These are phyloP conservation scores for Talaromyces sp. DNA, from an alignment of 2,329 filamentous ascomycete genomes.

Conservation along the genomic window DNA sequence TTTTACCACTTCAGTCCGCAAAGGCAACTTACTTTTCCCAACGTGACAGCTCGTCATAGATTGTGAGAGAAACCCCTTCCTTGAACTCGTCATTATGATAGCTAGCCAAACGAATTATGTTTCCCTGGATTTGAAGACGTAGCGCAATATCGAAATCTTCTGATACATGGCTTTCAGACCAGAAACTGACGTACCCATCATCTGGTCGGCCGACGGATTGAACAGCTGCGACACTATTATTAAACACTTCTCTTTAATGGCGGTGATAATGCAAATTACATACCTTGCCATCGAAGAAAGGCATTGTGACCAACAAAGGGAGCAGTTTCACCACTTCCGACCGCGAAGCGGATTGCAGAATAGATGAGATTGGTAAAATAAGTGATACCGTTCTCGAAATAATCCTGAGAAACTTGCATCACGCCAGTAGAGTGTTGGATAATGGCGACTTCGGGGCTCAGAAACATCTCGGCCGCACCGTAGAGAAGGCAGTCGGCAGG, in stretches of 20 bases:
- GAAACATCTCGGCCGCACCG: conserved; percentile 68
- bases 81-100: conserved; percentile 70
- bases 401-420: conserved; percentile 70
- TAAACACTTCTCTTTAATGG: background rate
- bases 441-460: conserved; percentile 66
- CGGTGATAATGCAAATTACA: background rate
- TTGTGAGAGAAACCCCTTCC: conserved; percentile 77
- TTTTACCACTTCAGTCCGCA: background rate
- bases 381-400: conserved; percentile 73
- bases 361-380: conserved; percentile 80
- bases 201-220: conserved; percentile 57
- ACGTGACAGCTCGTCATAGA: conserved; percentile 77
- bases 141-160: conserved; percentile 76
- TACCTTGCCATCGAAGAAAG: conserved; percentile 61
- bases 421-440: conserved; percentile 70
- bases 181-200: conserved; percentile 63
- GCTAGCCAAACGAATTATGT: conserved; percentile 64
- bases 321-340: conserved; percentile 67
- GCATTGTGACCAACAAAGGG: conserved; percentile 78
- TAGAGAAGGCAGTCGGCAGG: conserved; percentile 66
- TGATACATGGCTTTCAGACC: conserved; percentile 72
- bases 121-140: conserved; percentile 65
- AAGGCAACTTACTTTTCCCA: conserved; percentile 71
- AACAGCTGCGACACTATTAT: conserved; percentile 43
- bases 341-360: conserved; percentile 66